These are phyloP conservation scores for Leucocoprinus leucothites DNA, from an alignment of 768 basidiomycete genomes.

Conservation along the genomic window DNA sequence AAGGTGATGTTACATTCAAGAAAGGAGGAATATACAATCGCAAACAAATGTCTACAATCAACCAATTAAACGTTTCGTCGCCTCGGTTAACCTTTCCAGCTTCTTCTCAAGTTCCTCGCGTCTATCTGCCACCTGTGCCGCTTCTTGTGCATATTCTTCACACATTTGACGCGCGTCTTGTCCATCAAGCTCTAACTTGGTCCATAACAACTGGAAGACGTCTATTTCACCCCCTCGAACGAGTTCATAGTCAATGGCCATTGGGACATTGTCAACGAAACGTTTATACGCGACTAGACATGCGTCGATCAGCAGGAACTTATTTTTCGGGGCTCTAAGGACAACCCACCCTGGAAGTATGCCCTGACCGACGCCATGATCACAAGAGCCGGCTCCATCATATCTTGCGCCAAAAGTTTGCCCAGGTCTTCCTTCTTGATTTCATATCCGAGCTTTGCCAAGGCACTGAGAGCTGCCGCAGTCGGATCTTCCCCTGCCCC, in stretches of 20 bases:
- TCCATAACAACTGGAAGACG: conserved; percentile 41
- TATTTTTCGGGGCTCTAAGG: background rate
- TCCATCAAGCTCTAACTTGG: conserved; percentile 50
- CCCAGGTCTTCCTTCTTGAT: conserved; percentile 41
- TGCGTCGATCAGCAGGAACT: background rate
- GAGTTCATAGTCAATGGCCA: conserved; percentile 54
- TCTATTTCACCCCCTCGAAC: conserved; percentile 48
- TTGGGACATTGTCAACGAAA: conserved; percentile 53
- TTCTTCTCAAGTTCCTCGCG: conserved; percentile 51
- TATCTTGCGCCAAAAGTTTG: conserved; percentile 48
- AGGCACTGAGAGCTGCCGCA: conserved; percentile 31
- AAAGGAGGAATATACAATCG: background rate
- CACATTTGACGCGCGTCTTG: conserved; percentile 44
- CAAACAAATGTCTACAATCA: no score
- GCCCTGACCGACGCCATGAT: conserved; percentile 75
- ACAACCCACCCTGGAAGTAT: conserved; percentile 64
- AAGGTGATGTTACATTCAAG: no score
- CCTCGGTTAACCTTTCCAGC: conserved; percentile 38
- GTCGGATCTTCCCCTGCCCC: conserved; percentile 10
- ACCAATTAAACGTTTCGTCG: background rate
- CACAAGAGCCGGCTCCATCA: conserved; percentile 49
- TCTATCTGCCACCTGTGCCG: conserved; percentile 34
- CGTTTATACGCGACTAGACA: conserved; percentile 56
- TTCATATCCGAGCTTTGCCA: conserved; percentile 36
- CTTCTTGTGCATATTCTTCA: conserved; percentile 50